Conservation (phyloP, 305 asterid species). For the Fraxinus ornus region DNA sequence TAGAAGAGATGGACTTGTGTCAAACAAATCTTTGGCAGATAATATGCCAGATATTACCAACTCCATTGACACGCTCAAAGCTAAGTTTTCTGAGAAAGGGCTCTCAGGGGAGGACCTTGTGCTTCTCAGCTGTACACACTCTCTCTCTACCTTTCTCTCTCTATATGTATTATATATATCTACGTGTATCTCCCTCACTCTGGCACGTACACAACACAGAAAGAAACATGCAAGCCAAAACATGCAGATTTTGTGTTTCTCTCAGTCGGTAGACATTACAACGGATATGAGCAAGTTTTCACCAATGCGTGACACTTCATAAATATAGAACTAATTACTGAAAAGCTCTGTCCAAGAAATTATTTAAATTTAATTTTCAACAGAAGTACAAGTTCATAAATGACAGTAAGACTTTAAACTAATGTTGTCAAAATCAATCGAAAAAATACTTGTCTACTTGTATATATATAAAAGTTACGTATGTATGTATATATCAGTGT, state of each 20-base stretch:
- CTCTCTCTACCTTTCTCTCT: conserved; percentile 9
- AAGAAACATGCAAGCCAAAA: conserved; percentile 32
- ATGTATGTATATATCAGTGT: not conserved
- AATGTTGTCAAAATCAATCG: not conserved
- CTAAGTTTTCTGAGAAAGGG: conserved; percentile 62
- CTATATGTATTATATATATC: not conserved
- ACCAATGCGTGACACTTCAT: not conserved
- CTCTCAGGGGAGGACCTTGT: conserved; percentile 71
- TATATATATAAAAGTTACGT: not conserved
- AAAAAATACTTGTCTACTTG: not conserved
- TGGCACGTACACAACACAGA: not conserved
- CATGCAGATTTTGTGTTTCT: conserved; percentile 47
- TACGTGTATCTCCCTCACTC: conserved; percentile 10
- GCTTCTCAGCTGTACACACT: conserved; percentile 56
- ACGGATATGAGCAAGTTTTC: conserved; percentile 22
- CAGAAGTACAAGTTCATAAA: not conserved
- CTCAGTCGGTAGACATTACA: conserved; percentile 45
- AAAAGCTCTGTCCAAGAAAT: not conserved
- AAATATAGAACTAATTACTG: not conserved
- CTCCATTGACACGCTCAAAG: conserved; percentile 51
- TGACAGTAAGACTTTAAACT: not conserved
- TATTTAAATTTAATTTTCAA: not conserved
- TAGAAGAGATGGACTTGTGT: conserved; percentile 71
- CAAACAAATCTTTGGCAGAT: conserved; percentile 46
- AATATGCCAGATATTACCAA: conserved; percentile 79